Conservation (phyloP, 2,329 filamentous ascomycete genomes). For the Monosporascus sp. region DNA sequence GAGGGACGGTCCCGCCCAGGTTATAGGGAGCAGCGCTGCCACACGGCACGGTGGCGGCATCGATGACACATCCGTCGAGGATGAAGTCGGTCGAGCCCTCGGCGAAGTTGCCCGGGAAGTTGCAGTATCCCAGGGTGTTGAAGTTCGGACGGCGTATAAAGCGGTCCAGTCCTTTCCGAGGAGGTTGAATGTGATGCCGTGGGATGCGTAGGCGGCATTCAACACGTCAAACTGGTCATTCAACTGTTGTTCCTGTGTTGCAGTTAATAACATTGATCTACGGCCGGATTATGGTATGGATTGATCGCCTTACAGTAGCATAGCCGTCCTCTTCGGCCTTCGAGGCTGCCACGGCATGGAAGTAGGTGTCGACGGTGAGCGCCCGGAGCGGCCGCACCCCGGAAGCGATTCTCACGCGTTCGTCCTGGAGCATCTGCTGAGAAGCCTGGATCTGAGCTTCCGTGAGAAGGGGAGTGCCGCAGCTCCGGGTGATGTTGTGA, state of each 20-base stretch:
- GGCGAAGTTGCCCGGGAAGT: conserved; percentile 36
- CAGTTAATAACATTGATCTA: conserved; percentile 6
- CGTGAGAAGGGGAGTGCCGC: conserved; percentile 24
- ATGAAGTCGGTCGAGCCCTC: conserved; percentile 29
- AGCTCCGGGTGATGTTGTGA: conserved; percentile 1
- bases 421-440: conserved; percentile 18
- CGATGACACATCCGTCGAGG: conserved; percentile 29
- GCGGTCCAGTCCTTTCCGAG: conserved; percentile 38
- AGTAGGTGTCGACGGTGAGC: conserved; percentile 34
- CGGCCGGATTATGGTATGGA: neutral
- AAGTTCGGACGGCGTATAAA: conserved; percentile 32
- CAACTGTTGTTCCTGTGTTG: conserved; percentile 28
- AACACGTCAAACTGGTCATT: conserved; percentile 39
- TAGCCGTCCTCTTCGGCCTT: conserved; percentile 28
- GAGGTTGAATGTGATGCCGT: conserved; percentile 41
- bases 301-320: conserved; percentile 24
- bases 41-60: conserved; percentile 21
- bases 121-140: conserved; percentile 37
- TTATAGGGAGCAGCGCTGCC: conserved; percentile 24
- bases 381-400: conserved; percentile 15
- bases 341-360: conserved; percentile 31
- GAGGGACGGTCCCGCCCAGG: conserved; percentile 31
- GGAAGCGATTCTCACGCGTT: conserved; percentile 15
- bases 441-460: conserved; percentile 19
- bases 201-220: conserved; percentile 38